Conservation (phyloP, 257 asterid genomes). For the Ehretia macrophylla region DNA sequence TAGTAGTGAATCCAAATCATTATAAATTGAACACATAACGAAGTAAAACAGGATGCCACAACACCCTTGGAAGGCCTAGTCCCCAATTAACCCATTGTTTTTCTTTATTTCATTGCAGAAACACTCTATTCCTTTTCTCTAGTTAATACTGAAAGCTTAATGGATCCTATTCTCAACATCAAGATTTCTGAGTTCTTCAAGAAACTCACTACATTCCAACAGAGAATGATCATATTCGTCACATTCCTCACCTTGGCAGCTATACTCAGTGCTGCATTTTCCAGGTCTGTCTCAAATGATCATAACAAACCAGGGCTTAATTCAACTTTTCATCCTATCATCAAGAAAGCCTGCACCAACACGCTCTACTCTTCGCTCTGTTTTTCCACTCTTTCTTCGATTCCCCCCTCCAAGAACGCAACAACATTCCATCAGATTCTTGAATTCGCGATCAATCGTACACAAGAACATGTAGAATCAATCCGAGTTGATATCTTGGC, state of each 20-base stretch:
- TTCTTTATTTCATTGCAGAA: too few species aligned
- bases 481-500: slow-evolving; percentile 11
- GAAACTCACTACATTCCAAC: slow-evolving; percentile 24
- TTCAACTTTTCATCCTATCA: slow-evolving; percentile 21
- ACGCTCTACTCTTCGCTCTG: slow-evolving; percentile 42
- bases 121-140: too few species aligned
- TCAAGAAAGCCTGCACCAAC: slow-evolving; percentile 39
- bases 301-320: slow-evolving; percentile 7
- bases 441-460: slow-evolving; percentile 26
- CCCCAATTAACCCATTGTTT: too few species aligned
- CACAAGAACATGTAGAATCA: slow-evolving; percentile 18
- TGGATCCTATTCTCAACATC: slow-evolving; percentile 20
- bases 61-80: too few species aligned
- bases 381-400: slow-evolving; percentile 27
- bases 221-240: slow-evolving; percentile 10
- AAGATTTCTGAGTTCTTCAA: slow-evolving; percentile 20
- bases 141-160: neutral
- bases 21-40: too few species aligned
- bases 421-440: slow-evolving; percentile 27
- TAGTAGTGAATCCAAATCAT: too few species aligned
- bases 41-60: too few species aligned
- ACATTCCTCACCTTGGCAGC: slow-evolving; percentile 25
- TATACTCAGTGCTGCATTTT: slow-evolving; percentile 19
- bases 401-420: slow-evolving; percentile 19
- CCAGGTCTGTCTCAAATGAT: neutral